Evolutionary conservation across 1,139 yeast genomes (phyloP).

Genomic region (Blastobotrys ciferrii): DNA sequence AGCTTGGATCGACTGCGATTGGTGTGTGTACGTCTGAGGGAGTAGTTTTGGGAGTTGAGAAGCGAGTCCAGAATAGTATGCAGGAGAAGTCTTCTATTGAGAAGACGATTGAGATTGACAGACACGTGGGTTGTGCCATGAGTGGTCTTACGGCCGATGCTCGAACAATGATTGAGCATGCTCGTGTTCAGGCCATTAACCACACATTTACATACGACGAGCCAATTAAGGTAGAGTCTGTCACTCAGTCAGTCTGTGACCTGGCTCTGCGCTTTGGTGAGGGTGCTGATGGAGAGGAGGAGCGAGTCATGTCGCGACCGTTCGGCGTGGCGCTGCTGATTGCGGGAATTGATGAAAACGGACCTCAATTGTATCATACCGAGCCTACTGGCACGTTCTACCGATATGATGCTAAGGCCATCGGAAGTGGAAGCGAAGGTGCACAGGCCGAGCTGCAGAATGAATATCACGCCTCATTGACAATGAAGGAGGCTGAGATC

Average conservation of each 20-base stretch:
- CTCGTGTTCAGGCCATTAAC: conserved; percentile 82
- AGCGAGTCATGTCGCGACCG: conserved; percentile 96
- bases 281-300: conserved; percentile 97
- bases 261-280: conserved; percentile 96
- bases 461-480: conserved; percentile 91
- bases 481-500: conserved; percentile 91
- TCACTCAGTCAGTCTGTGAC: conserved; percentile 96
- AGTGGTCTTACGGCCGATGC: conserved; percentile 99
- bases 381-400: conserved; percentile 99
- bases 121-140: conserved; percentile 98
- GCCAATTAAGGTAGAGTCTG: conserved; percentile 85
- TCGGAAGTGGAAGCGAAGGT: conserved; percentile 98
- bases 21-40: conserved; percentile 98
- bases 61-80: conserved; percentile 89
- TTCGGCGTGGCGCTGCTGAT: conserved; percentile 96
- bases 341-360: conserved; percentile 94
- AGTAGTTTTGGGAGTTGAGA: conserved; percentile 93
- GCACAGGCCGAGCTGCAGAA: conserved; percentile 98
- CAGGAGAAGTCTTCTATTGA: conserved; percentile 93
- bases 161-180: conserved; percentile 97
- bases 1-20: conserved; percentile 91
- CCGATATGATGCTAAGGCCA: conserved; percentile 97
- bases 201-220: conserved; percentile 92
- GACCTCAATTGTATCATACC: conserved; percentile 95
- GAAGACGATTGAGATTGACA: conserved; percentile 91